A percentile compares a stretch with the other conserved stretches of the same genome.
Evolutionary conservation across 2,329 filamentous ascomycete species (phyloP).

Genomic region (Mycosphaerella sp.): DNA sequence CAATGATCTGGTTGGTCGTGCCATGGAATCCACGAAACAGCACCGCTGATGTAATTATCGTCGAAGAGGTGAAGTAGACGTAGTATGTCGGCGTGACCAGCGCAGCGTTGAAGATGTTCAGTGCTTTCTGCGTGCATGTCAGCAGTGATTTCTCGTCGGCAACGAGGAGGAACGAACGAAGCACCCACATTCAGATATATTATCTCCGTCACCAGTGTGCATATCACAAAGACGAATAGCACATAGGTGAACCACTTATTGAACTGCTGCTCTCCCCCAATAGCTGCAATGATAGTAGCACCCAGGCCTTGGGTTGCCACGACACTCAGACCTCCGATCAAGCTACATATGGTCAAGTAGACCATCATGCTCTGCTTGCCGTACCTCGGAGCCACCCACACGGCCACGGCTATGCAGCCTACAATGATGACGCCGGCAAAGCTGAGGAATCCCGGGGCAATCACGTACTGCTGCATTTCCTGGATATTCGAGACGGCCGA

Average conservation of each 20-base stretch:
- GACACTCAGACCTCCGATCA: conserved; percentile 89
- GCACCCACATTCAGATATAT: conserved; percentile 87
- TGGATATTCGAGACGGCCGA: conserved; percentile 83
- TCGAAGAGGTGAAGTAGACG: conserved; percentile 94
- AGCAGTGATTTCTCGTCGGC: conserved; percentile 11
- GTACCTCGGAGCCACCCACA: conserved; percentile 79
- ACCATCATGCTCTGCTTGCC: conserved; percentile 98
- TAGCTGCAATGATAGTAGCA: conserved; percentile 82
- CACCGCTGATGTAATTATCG: conserved; percentile 87
- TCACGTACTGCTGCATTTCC: conserved; percentile 83
- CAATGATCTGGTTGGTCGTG: conserved; percentile 70
- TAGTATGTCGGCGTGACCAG: conserved; percentile 98
- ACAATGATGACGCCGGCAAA: conserved; percentile 80
- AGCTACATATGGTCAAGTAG: conserved; percentile 92
- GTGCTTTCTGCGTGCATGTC: conserved; percentile 70
- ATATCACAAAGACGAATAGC: conserved; percentile 79
- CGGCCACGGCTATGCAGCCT: conserved; percentile 62
- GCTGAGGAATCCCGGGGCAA: conserved; percentile 76
- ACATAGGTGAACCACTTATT: conserved; percentile 98
- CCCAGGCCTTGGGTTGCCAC: conserved; percentile 92
- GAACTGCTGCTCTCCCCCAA: conserved; percentile 75
- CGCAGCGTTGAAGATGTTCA: conserved; percentile 94
- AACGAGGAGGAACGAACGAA: neutral
- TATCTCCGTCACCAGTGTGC: conserved; percentile 87
- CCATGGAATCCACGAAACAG: conserved; percentile 94